Evolutionary conservation across 805 yeast genomes (phyloP).

Genomic region (Teunomyces tritomae): DNA sequence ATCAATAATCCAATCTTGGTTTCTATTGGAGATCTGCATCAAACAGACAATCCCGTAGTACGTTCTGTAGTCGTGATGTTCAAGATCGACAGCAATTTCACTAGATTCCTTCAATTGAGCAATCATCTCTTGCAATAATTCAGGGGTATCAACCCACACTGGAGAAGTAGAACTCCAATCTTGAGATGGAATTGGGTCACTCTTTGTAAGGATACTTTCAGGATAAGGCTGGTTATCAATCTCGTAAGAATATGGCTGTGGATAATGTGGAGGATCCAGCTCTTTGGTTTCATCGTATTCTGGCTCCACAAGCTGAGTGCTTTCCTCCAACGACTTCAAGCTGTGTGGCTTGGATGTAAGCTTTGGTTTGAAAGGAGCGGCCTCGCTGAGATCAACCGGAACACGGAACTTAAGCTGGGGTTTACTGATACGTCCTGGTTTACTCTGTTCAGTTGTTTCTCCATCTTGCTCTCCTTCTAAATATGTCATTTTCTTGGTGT

Average conservation of each 20-base stretch:
- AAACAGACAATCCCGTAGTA: constrained; percentile 88
- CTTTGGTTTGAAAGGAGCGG: constrained; percentile 74
- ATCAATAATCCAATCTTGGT: constrained; percentile 84
- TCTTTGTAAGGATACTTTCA: constrained; percentile 39
- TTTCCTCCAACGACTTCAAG: constrained; percentile 52
- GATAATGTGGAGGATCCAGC: constrained; percentile 54
- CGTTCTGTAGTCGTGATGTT: constrained; percentile 90
- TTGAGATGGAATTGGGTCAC: constrained; percentile 48
- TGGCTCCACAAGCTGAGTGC: constrained; percentile 34
- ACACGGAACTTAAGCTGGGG: constrained; percentile 66
- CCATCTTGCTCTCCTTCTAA: constrained; percentile 43
- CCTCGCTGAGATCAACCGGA: constrained; percentile 66
- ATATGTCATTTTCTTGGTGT: constrained; percentile 37
- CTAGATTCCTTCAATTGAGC: constrained; percentile 45
- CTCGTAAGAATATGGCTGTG: constrained; percentile 80
- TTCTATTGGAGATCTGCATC: constrained; percentile 85
- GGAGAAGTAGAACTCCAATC: constrained; percentile 69
- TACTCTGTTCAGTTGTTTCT: constrained; percentile 7
- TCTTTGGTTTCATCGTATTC: constrained; percentile 27
- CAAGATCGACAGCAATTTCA: constrained; percentile 90
- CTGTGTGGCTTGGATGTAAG: constrained; percentile 73
- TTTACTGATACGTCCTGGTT: constrained; percentile 43
- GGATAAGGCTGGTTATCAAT: constrained; percentile 73
- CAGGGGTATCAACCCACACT: constrained; percentile 67
- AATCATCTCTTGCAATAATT: constrained; percentile 53